Conservation (phyloP, 2,329 filamentous ascomycete genomes). For the Alternaria solani region DNA sequence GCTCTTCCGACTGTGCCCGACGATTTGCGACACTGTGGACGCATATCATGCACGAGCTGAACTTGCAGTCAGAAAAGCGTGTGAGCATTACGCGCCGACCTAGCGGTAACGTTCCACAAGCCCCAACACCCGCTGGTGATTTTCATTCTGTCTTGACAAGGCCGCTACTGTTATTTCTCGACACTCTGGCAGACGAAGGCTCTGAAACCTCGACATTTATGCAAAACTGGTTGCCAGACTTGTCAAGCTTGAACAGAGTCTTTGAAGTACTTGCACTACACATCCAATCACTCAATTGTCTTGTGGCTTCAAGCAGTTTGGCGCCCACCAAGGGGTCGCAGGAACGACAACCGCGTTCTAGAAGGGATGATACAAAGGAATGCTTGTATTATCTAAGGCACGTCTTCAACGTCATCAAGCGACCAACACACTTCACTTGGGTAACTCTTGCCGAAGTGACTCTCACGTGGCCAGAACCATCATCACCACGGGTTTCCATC, state of each 20-base stretch:
- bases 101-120: slow-evolving; percentile 40
- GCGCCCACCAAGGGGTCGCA: slow-evolving; percentile 14
- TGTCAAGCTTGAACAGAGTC: slow-evolving; percentile 61
- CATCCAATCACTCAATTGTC: slow-evolving; percentile 43
- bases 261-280: slow-evolving; percentile 48
- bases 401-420: slow-evolving; percentile 74
- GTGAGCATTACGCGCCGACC: slow-evolving; percentile 37
- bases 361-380: slow-evolving; percentile 73
- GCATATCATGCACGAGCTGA: slow-evolving; percentile 65
- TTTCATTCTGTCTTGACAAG: slow-evolving; percentile 79
- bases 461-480: slow-evolving; percentile 59
- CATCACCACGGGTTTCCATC: slow-evolving; percentile 59
- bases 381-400: slow-evolving; percentile 81
- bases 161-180: slow-evolving; percentile 82
- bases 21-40: slow-evolving; percentile 82
- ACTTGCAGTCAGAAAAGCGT: slow-evolving; percentile 46
- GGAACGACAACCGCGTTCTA: slow-evolving; percentile 4
- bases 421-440: slow-evolving; percentile 75
- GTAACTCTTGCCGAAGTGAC: slow-evolving; percentile 71
- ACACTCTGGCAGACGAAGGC: slow-evolving; percentile 75
- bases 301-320: slow-evolving; percentile 30
- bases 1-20: slow-evolving; percentile 64
- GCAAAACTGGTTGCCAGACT: slow-evolving; percentile 78
- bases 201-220: slow-evolving; percentile 79
- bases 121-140: slow-evolving; percentile 56